A percentile compares a stretch with the other conserved stretches of the same genome.
phyloP scores from a whole-genome alignment of 805 yeast genomes.

The Lipomyces yamanashiensis region DNA sequence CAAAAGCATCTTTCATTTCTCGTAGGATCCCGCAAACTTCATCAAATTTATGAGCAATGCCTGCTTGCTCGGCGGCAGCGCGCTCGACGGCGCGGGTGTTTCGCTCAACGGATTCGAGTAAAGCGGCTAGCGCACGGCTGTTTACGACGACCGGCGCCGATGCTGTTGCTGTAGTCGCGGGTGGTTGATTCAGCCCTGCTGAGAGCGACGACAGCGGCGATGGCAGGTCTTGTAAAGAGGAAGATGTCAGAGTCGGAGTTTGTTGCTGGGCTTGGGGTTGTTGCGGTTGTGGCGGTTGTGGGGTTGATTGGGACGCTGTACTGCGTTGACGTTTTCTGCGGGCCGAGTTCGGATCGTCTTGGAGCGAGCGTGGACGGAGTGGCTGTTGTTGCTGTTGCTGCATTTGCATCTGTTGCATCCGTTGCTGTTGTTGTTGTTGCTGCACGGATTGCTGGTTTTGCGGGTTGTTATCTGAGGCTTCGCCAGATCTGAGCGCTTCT shows the following conservation, averaged over 20 bases:
- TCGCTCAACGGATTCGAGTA: slow-evolving; percentile 27
- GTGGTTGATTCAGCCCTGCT: background rate
- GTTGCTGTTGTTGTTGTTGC: slow-evolving; percentile 19
- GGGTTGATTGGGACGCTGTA: slow-evolving; percentile 5
- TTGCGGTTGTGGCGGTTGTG: slow-evolving; percentile 6
- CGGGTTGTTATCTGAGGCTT: background rate
- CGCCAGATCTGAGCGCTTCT: slow-evolving; percentile 14
- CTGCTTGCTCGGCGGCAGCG: slow-evolving; percentile 10
- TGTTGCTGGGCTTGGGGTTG: slow-evolving; percentile 14
- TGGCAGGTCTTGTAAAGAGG: slow-evolving; percentile 6
- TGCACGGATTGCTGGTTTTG: slow-evolving; percentile 12
- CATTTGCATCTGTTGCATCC: slow-evolving; percentile 3
- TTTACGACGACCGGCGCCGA: slow-evolving; percentile 2
- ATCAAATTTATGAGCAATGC: slow-evolving; percentile 19
- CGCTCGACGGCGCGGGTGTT: slow-evolving; percentile 24
- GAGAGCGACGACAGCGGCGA: slow-evolving; percentile 8
- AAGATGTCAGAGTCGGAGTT: slow-evolving; percentile 7
- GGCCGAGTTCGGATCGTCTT: slow-evolving; percentile 15
- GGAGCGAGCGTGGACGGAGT: slow-evolving; percentile 3
- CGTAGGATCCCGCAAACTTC: slow-evolving; percentile 11
- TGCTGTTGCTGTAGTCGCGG: background rate
- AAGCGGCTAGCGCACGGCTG: slow-evolving; percentile 14
- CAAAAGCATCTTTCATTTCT: slow-evolving; percentile 20
- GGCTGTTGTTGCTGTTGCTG: slow-evolving; percentile 34
- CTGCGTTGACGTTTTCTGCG: slow-evolving; percentile 23